Percentiles rank a stretch among this genome's conserved stretches.
phyloP scores from a whole-genome alignment of 495 filamentous ascomycete genomes.

The Trichoderma reesei region DNA sequence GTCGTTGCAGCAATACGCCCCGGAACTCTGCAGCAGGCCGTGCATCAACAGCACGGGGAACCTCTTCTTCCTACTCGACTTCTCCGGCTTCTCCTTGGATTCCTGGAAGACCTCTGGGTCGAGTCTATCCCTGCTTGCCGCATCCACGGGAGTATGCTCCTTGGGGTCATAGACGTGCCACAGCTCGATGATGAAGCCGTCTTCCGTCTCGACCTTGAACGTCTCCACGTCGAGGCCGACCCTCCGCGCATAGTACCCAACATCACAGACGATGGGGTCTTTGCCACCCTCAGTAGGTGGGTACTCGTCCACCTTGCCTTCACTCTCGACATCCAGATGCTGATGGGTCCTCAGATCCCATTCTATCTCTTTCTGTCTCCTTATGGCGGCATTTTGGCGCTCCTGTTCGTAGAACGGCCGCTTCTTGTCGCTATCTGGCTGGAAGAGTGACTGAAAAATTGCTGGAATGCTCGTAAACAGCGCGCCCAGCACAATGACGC shows the following conservation, averaged over 20 bases:
- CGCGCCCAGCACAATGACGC: constrained; percentile 64
- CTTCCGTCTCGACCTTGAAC: constrained; percentile 83
- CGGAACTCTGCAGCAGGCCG: constrained; percentile 77
- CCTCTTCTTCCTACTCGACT: constrained; percentile 40
- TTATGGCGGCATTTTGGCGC: constrained; percentile 20
- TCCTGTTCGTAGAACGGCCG: constrained; percentile 67
- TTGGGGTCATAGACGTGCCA: constrained; percentile 86
- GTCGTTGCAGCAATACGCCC: constrained; percentile 85
- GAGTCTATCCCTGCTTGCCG: constrained; percentile 28
- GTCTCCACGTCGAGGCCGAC: constrained; percentile 83
- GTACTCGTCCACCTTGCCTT: constrained; percentile 44
- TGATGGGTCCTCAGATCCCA: constrained; percentile 49
- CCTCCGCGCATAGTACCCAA: constrained; percentile 76
- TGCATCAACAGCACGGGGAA: constrained; percentile 88
- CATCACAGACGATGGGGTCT: constrained; percentile 68
- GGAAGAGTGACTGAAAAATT: constrained; percentile 35
- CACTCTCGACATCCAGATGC: constrained; percentile 25
- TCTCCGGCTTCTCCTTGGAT: constrained; percentile 14
- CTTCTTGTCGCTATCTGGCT: constrained; percentile 41
- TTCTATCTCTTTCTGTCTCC: constrained; percentile 42
- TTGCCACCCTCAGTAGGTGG: constrained; percentile 67
- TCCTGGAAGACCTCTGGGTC: constrained; percentile 33
- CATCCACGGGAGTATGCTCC: constrained; percentile 45
- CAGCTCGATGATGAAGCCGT: constrained; percentile 81
- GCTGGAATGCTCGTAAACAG: constrained; percentile 50